Evolutionary conservation across 306 rosid genomes (phyloP).

Genomic region (Ormosia emarginata): DNA sequence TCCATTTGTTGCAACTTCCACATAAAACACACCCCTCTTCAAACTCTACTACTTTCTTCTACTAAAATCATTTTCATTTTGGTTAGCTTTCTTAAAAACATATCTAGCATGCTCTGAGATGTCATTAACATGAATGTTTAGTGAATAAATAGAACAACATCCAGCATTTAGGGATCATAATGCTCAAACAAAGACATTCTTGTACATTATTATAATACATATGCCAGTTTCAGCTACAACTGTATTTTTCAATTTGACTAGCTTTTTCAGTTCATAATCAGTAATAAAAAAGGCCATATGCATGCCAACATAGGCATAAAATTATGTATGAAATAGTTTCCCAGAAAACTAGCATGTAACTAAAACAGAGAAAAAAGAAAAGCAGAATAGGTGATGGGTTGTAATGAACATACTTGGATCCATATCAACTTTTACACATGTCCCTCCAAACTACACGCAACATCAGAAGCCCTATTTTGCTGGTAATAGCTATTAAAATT

Average conservation of each 20-base stretch:
- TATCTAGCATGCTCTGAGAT: not conserved
- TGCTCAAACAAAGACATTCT: not conserved
- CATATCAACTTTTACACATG: conserved; percentile 74
- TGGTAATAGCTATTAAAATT: conserved; percentile 90
- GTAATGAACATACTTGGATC: conserved; percentile 78
- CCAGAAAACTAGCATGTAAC: not conserved
- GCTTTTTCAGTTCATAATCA: not conserved
- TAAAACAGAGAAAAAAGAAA: not conserved
- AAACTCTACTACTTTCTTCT: not conserved
- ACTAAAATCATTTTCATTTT: not conserved
- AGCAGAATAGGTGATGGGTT: not conserved
- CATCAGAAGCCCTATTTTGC: conserved; percentile 88
- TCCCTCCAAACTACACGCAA: conserved; percentile 96
- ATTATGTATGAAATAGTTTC: not conserved
- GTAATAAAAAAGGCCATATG: not conserved
- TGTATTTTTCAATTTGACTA: not conserved
- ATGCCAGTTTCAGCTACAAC: not conserved
- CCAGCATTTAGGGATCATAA: not conserved
- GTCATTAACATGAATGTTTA: not conserved
- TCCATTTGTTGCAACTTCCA: too few species aligned
- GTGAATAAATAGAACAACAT: not conserved
- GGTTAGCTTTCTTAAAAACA: not conserved
- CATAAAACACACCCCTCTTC: not conserved
- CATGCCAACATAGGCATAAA: not conserved
- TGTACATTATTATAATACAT: not conserved